phyloP scores from a whole-genome alignment of 2,329 filamentous ascomycete genomes.

The Ceratocystis papillata region DNA sequence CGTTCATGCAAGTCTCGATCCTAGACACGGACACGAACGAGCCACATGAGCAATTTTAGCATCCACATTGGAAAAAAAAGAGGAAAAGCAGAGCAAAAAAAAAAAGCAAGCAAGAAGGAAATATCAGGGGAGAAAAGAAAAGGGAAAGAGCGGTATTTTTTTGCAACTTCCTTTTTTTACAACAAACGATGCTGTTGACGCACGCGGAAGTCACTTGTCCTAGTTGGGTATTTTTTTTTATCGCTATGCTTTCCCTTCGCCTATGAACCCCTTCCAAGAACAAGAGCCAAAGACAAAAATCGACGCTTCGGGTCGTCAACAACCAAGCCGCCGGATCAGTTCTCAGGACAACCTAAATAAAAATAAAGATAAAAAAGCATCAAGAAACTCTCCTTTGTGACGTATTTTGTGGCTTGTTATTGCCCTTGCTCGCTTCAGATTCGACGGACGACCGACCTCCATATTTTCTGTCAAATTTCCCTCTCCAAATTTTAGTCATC shows the following conservation, averaged over 20 bases:
- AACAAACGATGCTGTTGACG: too few relatives aligned
- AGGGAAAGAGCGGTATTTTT: too few relatives aligned
- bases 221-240: too few relatives aligned
- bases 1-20: slow-evolving; percentile 7
- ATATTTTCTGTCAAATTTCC: slow-evolving; percentile 10
- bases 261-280: too few relatives aligned
- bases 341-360: too few relatives aligned
- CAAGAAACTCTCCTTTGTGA: neutral
- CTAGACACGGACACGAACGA: slow-evolving; percentile 3
- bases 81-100: neutral
- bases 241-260: too few relatives aligned
- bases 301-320: neutral
- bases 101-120: neutral
- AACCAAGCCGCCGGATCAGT: neutral
- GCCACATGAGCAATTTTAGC: slow-evolving; percentile 13
- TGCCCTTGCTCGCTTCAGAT: neutral
- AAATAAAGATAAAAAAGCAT: neutral
- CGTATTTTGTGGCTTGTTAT: neutral
- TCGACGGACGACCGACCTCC: neutral
- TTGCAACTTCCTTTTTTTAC: too few relatives aligned
- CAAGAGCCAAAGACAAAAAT: too few relatives aligned
- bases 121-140: too few relatives aligned
- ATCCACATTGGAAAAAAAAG: neutral
- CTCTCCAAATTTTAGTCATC: neutral
- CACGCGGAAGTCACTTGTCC: too few relatives aligned